Evolutionary conservation across 768 basidiomycete species (phyloP), one percentile per base, ranked within the genome.

Genomic region (Naganishia onofrii): DNA sequence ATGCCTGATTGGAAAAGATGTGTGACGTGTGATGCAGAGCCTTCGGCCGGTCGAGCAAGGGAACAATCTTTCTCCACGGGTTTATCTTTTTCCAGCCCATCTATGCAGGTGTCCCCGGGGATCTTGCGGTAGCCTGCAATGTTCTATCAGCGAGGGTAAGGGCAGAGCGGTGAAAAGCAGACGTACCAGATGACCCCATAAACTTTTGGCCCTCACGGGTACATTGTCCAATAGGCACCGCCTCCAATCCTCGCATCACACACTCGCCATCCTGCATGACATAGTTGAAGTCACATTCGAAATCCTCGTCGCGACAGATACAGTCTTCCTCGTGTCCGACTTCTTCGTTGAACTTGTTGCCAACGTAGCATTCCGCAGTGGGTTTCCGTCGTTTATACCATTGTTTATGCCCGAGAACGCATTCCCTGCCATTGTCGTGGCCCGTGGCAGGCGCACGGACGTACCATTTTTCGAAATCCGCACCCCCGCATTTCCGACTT

Each of bases 381-480:
- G 85, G 79, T 81, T 92, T 98, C 78, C 93, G 85, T 26, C 96
- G 87, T 65, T 81, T 84, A 80, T 95, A 99, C 89, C 90, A 97
- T 90, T 98, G 95, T 91, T 90, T 93, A 77, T 91, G 92, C 0
- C 95, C 95, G 92, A 98, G 94, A 28, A 98, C 81, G 80, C 95
- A 98, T 73, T 91, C 86, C 42, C 84, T 84, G 56, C 85, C 85
- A 19, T 82, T 83, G n/a, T 80, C 83, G 7, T 51, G 36, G 12
- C 23, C 60, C n/a, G 29, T 36, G 36, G 60, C 42, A n/a, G 60
- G 60, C 19, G 85, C 83, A 46, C 92, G 84, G 7, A 91, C 94
- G 80, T 90, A 90, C 93, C 93, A 98, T 70, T 80, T 84, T 81
- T 97, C 94, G 72, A 91, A 89, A 77, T 99, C 96, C 9, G 74